Evolutionary conservation across 441 rosid genomes (phyloP).

Genomic region (Adansonia madagascariensis): DNA sequence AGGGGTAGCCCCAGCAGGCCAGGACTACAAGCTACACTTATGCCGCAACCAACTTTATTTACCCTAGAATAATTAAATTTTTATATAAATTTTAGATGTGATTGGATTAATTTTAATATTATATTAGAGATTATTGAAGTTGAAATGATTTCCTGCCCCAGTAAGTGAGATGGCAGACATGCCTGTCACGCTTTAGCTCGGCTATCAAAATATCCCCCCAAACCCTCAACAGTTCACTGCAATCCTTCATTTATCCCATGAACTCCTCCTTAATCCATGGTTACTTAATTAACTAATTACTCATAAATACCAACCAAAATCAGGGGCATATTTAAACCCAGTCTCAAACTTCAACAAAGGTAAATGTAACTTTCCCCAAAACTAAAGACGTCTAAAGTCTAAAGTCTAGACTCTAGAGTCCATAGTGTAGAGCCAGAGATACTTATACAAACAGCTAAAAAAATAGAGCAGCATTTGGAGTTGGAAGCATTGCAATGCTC

Average conservation of each 20-base stretch:
- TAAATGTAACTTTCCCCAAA: no score
- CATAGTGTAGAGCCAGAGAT: background rate
- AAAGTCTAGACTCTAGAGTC: no score
- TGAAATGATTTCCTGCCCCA: background rate
- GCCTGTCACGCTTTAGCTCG: background rate
- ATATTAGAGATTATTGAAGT: no score
- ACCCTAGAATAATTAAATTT: no score
- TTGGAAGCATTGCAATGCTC: background rate
- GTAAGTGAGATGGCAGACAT: constrained; percentile 12
- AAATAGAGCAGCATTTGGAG: background rate
- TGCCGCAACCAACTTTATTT: no score
- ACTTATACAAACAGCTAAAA: background rate
- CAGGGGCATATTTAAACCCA: background rate
- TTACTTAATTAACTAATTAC: background rate
- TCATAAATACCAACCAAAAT: background rate
- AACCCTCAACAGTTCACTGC: background rate
- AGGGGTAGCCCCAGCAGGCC: no score
- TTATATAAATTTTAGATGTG: no score
- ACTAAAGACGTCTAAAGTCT: no score
- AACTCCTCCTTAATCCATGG: background rate
- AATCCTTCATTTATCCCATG: background rate
- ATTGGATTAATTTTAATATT: no score
- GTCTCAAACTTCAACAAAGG: background rate
- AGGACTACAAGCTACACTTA: no score
- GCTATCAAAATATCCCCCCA: background rate